Evolutionary conservation across 2,329 filamentous ascomycete species (phyloP).

Genomic region (Cryphonectria nitschkei): DNA sequence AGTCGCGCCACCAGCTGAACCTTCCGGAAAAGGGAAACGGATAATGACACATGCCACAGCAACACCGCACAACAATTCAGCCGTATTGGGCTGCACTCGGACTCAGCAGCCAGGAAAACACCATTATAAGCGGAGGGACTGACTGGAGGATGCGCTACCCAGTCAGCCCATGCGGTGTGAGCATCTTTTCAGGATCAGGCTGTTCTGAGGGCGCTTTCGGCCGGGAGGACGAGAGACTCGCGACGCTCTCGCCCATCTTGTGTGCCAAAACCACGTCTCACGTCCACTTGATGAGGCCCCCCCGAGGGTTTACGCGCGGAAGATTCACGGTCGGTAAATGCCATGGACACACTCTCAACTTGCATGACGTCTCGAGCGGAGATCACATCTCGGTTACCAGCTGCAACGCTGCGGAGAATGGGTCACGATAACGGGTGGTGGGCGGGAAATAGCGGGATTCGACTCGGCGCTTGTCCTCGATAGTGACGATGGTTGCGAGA

Average conservation of each 20-base stretch:
- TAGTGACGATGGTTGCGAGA: neutral
- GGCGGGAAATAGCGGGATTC: neutral
- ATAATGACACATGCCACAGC: conserved; percentile 1
- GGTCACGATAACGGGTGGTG: neutral
- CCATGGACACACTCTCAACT: neutral
- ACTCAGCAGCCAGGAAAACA: neutral
- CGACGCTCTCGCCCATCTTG: neutral
- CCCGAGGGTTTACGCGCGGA: neutral
- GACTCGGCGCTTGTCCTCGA: neutral
- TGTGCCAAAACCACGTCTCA: no score
- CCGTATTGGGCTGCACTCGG: neutral
- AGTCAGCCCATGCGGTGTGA: neutral
- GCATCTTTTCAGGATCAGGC: no score
- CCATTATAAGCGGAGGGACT: neutral
- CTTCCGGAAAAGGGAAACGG: neutral
- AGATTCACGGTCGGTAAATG: neutral
- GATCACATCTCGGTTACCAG: neutral
- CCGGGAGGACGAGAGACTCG: neutral
- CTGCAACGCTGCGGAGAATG: neutral
- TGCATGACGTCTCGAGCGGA: neutral
- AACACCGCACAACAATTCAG: neutral
- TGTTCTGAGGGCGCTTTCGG: neutral
- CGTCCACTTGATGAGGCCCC: neutral
- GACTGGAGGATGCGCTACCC: neutral
- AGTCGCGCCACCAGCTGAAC: neutral